A percentile compares a stretch with the other conserved stretches of the same genome.
These are phyloP conservation scores for Nevesoporus exiguus DNA, from an alignment of 768 basidiomycete species.

Conservation along the genomic window DNA sequence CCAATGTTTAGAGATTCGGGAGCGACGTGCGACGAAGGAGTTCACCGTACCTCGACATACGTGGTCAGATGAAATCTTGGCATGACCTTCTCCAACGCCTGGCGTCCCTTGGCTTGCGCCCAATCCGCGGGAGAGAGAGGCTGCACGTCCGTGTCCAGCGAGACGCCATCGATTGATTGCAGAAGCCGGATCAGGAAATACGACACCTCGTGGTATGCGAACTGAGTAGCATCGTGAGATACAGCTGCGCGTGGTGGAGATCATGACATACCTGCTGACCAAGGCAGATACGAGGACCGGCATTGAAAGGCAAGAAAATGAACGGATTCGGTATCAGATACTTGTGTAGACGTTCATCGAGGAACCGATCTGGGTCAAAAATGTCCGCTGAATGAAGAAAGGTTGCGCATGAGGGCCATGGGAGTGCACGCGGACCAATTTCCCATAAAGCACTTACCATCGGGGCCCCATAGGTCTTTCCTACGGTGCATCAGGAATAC, in stretches of 20 bases:
- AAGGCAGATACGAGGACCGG: conserved; percentile 62
- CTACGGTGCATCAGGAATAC: conserved; percentile 38
- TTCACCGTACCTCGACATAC: background rate
- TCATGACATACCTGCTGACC: conserved; percentile 39
- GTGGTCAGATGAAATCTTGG: background rate
- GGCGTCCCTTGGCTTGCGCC: background rate
- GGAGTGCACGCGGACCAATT: background rate
- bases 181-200: background rate
- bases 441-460: conserved; percentile 20
- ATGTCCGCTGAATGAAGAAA: conserved; percentile 19
- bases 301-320: conserved; percentile 70
- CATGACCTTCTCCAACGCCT: background rate
- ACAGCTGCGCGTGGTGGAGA: background rate
- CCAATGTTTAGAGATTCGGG: no score
- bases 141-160: background rate
- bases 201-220: background rate
- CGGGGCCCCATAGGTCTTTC: conserved; percentile 38
- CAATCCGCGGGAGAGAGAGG: background rate
- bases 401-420: no score
- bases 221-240: background rate
- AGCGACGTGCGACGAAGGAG: no score
- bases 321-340: conserved; percentile 57
- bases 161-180: background rate
- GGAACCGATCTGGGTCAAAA: conserved; percentile 66
- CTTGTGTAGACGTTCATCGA: conserved; percentile 53